Evolutionary conservation across 306 rosid species (phyloP), one percentile per base, ranked within the genome.

Genomic region (Vachellia collinsii): DNA sequence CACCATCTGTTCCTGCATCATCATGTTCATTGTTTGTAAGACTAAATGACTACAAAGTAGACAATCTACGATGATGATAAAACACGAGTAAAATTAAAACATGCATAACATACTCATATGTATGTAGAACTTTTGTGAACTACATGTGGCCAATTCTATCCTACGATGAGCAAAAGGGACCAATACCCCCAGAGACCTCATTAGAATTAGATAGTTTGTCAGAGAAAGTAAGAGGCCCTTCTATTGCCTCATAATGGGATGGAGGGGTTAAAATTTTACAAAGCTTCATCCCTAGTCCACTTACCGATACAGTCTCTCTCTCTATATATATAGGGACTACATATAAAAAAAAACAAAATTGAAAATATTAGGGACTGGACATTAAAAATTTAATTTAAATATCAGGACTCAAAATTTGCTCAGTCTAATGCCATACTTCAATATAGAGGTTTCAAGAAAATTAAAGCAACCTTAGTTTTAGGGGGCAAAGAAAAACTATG

Each of bases 1-100:
- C 67, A 73, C 70, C 70, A 89, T 14, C 84, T 84, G 88, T 67
- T 86, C 96, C 97, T 95, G 88, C 91, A 82, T 77, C 91, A 82
- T 77, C 65, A 75, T 63, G 7, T 61, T 29, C 51, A 22, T 72
- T 80, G 9, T 59, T 48, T 48, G 19, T 20, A 3, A 41, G 37
- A 69, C 54, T 22, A 42, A 54, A 54, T 54, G 23, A 54, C 61
- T 54, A 54, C 4, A 6, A 54, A 54, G 61, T 54, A 54, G 4
- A 17, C n/a, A 19, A 54, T 54, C n/a, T 54, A 8, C 3, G 7
- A 19, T n/a, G 61, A 54, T n/a, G 22, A 19, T 54, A 7, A 6
- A 1, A 54, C 53, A 47, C 20, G n/a, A 50, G 20, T 50, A 16
- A 17, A 50, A 50, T 50, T 50, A 50, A 16, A 50, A 16, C 56